Conservation (phyloP, 164 flowering plant genomes). For the Euptelea pleiosperma region DNA sequence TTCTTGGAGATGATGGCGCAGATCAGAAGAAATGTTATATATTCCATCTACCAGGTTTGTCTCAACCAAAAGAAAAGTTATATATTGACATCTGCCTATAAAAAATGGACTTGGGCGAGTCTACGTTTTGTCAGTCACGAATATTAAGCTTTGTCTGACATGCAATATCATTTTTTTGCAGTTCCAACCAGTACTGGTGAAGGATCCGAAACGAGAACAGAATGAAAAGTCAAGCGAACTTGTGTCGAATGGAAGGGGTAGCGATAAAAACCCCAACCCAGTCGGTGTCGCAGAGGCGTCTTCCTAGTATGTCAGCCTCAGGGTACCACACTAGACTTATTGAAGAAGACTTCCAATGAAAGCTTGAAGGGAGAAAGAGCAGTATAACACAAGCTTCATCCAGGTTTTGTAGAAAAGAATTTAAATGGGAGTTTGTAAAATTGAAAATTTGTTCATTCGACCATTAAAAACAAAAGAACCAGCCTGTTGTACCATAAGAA, state of each 20-base stretch:
- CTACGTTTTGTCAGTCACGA: neutral
- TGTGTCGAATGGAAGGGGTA: slow-evolving; percentile 29
- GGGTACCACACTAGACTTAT: slow-evolving; percentile 12
- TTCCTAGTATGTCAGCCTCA: slow-evolving; percentile 30
- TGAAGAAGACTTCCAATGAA: neutral
- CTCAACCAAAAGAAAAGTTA: neutral
- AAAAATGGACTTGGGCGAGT: neutral
- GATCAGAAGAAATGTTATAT: slow-evolving; percentile 93
- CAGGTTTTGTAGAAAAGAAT: too few relatives aligned
- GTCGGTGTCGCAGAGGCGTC: slow-evolving; percentile 46
- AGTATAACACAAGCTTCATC: too few relatives aligned
- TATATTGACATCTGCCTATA: neutral
- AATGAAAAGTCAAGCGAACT: slow-evolving; percentile 32
- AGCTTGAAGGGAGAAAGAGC: neutral
- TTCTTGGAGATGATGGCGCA: slow-evolving; percentile 99
- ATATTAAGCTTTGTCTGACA: neutral
- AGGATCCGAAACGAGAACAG: slow-evolving; percentile 35
- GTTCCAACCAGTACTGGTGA: slow-evolving; percentile 71
- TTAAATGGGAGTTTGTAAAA: too few relatives aligned
- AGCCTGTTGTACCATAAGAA: too few relatives aligned
- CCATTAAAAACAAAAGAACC: too few relatives aligned
- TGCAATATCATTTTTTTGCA: slow-evolving; percentile 22
- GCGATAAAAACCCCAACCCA: slow-evolving; percentile 32
- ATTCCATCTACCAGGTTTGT: slow-evolving; percentile 87
- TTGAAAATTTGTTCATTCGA: too few relatives aligned